These are phyloP conservation scores for Tanacetum coccineum DNA, from an alignment of 129 eudicot genomes.

Conservation along the genomic window DNA sequence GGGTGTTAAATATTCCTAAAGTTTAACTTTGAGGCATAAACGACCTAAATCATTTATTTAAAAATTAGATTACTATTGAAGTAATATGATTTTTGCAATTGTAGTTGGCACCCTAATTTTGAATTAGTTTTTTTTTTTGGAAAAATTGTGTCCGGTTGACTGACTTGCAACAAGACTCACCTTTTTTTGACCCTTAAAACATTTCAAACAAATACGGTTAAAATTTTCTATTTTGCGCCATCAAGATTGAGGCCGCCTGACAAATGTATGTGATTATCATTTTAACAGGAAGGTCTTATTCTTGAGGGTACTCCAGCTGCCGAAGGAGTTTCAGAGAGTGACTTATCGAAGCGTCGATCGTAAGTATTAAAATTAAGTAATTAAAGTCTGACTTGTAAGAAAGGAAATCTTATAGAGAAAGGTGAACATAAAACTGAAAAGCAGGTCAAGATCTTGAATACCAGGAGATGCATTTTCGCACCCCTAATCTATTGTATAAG, in stretches of 20 bases:
- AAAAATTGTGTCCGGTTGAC: background rate
- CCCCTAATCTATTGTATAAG: no score
- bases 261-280: slow-evolving; percentile 18
- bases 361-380: slow-evolving; percentile 36
- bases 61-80: background rate
- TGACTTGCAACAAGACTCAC: background rate
- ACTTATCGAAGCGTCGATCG: slow-evolving; percentile 78
- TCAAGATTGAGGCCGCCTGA: slow-evolving; percentile 12
- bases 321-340: slow-evolving; percentile 83
- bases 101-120: background rate
- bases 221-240: background rate
- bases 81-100: background rate
- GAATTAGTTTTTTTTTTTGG: background rate
- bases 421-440: slow-evolving; percentile 6
- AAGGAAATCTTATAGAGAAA: background rate
- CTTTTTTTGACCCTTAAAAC: background rate
- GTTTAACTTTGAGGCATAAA: background rate
- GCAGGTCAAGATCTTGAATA: slow-evolving; percentile 9
- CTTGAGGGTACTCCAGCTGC: slow-evolving; percentile 95
- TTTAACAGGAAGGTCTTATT: slow-evolving; percentile 84
- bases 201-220: slow-evolving; percentile 1
- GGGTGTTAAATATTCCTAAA: background rate
- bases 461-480: background rate
- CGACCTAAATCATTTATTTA: background rate
- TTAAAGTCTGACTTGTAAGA: background rate